Evolutionary conservation across 2,329 filamentous ascomycete species (phyloP), one percentile per base, ranked within the genome.

Genomic region (Scedosporium aurantiacum): DNA sequence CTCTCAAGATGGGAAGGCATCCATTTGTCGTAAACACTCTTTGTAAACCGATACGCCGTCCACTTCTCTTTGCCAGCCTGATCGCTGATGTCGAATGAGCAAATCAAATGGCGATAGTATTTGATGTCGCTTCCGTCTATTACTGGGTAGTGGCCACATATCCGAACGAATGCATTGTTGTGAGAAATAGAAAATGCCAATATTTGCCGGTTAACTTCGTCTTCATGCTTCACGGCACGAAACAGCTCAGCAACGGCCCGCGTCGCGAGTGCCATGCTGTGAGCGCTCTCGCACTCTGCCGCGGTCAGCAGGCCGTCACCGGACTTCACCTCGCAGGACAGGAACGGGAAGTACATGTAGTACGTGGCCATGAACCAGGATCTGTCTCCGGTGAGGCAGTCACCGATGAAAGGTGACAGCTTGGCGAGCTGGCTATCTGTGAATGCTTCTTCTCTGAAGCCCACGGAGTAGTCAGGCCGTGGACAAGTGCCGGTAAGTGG

Each of bases 261-360:
- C 52, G 73, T 70, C 0, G 75, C 75, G 18, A 77, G 61, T 3
- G 71, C 73, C 70, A 74, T 75, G 64, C 71, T 77, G 41, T 77
- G 70, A 52, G 70, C 71, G 66, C 77, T 76, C 66, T 76, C 70
- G 57, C 72, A 68, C 62, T 76, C 72, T 2, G 73, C 73, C 12
- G 74, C 60, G 58, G 75, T 68, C 5, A 77, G 74, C 1, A 65
- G 69, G 27, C 64, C 68, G 28, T 68, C 66, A 52, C 75, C 72
- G 63, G 73, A 78, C 66, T 79, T 79, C 1, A 79, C 76, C 66
- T 82, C 75, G 66, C 73, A 78, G 0, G 74, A 74, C 0, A 82
- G 68, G 64, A 80, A 82, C 2, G 77, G 77, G 64, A 82, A 79
- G 68, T 75, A 77, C 70, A 80, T 79, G 4, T 73, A 68, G 60